Evolutionary conservation across 768 basidiomycete genomes (phyloP).

Genomic region (Podaxis sp.): DNA sequence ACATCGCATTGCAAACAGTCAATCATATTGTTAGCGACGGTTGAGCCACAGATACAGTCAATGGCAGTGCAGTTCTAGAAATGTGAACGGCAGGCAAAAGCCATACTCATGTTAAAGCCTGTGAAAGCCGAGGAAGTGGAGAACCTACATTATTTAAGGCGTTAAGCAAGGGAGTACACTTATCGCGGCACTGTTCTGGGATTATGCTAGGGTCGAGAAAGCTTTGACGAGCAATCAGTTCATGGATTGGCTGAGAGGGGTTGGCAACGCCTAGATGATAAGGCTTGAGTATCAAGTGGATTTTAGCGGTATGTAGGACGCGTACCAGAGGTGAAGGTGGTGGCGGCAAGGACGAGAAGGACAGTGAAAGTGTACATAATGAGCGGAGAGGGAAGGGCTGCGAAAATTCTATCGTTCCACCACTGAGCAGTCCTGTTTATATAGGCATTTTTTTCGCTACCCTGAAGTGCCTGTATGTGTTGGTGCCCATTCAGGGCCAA

Average conservation of each 20-base stretch:
- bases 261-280: not conserved
- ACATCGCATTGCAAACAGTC: not conserved
- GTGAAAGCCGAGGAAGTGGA: not conserved
- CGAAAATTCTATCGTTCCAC: not conserved
- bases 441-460: not conserved
- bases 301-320: not conserved
- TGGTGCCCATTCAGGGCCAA: no score
- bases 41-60: conserved; percentile 1
- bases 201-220: conserved; percentile 2
- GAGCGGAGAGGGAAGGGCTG: not conserved
- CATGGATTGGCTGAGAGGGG: not conserved
- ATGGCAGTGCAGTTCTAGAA: not conserved
- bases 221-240: conserved; percentile 3
- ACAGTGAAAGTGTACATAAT: conserved; percentile 2
- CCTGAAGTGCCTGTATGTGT: no score
- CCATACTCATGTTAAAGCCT: not conserved
- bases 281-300: not conserved
- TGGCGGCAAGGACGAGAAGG: not conserved
- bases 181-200: not conserved
- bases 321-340: conserved; percentile 5
- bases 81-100: not conserved
- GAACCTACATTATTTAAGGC: not conserved
- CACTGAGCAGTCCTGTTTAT: not conserved
- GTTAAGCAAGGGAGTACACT: not conserved
- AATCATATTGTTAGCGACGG: not conserved